phyloP scores from a whole-genome alignment of 176 grass and related monocot genomes.

The Echinochloa phyllopogon region DNA sequence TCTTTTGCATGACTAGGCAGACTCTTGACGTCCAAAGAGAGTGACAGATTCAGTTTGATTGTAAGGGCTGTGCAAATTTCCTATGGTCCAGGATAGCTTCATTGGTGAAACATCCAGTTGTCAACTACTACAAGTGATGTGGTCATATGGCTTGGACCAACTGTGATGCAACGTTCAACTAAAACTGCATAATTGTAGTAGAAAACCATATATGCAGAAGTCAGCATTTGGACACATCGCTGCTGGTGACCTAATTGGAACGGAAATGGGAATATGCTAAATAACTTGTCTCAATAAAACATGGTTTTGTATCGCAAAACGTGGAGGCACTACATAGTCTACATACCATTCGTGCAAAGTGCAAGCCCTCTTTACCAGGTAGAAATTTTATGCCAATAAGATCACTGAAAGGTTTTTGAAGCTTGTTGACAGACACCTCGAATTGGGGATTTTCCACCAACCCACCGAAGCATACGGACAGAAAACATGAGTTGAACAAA shows the following conservation, averaged over 20 bases:
- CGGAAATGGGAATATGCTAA: neutral
- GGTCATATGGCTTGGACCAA: neutral
- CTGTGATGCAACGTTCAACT: slow-evolving; percentile 26
- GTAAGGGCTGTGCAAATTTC: neutral
- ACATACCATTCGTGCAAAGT: neutral
- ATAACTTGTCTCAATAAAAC: neutral
- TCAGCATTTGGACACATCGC: slow-evolving; percentile 5
- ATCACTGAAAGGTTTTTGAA: neutral
- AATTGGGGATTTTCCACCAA: neutral
- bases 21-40: slow-evolving; percentile 22
- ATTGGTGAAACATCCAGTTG: slow-evolving; percentile 25
- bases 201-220: neutral
- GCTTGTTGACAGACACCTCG: neutral
- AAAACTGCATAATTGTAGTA: neutral
- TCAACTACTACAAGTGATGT: slow-evolving; percentile 25
- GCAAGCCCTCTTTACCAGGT: neutral
- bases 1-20: slow-evolving; percentile 25
- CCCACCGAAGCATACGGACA: neutral
- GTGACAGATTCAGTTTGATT: neutral
- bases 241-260: neutral
- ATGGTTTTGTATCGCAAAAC: neutral
- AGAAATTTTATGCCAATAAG: neutral
- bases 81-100: neutral
- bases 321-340: neutral
- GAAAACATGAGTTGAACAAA: slow-evolving; percentile 9